Evolutionary conservation across 805 yeast species (phyloP), one percentile per base, ranked within the genome.

Genomic region (Metschnikowia vanudenii): DNA sequence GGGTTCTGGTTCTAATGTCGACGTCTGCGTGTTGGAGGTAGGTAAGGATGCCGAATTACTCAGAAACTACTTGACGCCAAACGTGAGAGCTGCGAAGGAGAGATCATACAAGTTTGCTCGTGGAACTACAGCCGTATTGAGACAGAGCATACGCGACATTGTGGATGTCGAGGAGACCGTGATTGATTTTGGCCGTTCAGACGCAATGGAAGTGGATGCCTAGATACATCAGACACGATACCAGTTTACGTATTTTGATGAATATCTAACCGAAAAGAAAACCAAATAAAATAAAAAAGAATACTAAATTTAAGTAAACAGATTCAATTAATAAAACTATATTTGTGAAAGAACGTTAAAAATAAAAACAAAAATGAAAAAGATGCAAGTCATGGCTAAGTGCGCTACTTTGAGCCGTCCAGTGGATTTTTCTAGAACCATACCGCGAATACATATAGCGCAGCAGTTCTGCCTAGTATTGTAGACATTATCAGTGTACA

Each of bases 1-100:
- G 63, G 99, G 99, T 41, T 92, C 98, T 1, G 99, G 99, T 65
- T 94, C 99, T 24, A 94, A 94, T 63, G 98, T 94, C 31, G 99
- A 94, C 65, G 74, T 94, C 52, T 94, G 98, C 74, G 98, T 94
- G 14, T 89, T 94, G 95, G 97, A 92, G 70, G 73, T 79, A 35
- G 96, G 94, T 52, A 82, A 88, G 64, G 95, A 88, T 65, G 96
- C 98, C 9, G 81, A 78, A 51, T 76, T 92, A 46, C 74, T 79
- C 65, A 82, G 99, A 71, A 91, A 91, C 69, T 88, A 88, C 76
- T 75, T 85, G 64, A 88, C 90, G 43, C 99, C 99, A 49, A 94
- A 94, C 67, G 83, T 81, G 39, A 83, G 99, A 66, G 87, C 82
- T 45, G 73, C 78, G 58, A 94, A 94, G 75, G 84, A 85, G 55